phyloP scores from a whole-genome alignment of 2,329 filamentous ascomycete genomes.

The Teratosphaeria destructans region DNA sequence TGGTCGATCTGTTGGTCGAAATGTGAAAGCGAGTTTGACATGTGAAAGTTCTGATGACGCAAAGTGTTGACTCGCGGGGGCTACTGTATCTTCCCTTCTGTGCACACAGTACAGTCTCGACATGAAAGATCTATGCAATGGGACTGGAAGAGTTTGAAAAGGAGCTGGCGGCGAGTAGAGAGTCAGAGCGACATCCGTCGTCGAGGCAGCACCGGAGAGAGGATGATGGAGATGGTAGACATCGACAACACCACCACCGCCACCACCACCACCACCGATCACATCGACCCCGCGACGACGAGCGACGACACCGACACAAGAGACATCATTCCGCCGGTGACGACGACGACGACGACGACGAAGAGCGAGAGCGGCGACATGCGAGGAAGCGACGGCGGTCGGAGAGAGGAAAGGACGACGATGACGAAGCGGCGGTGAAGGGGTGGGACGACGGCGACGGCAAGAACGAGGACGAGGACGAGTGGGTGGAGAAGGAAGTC shows the following conservation, averaged over 20 bases:
- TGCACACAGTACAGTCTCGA: background rate
- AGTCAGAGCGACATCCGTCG: slow-evolving; percentile 27
- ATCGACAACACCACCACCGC: slow-evolving; percentile 18
- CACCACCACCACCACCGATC: slow-evolving; percentile 29
- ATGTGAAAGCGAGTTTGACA: background rate
- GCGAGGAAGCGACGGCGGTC: slow-evolving; percentile 16
- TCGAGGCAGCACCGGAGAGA: slow-evolving; percentile 1
- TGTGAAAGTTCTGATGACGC: background rate
- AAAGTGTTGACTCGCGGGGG: background rate
- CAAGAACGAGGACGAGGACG: slow-evolving; percentile 22
- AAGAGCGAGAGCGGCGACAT: slow-evolving; percentile 4
- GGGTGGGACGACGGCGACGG: no score
- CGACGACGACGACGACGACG: slow-evolving; percentile 27
- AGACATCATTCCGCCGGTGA: slow-evolving; percentile 27
- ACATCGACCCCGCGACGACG: slow-evolving; percentile 39
- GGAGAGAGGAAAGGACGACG: slow-evolving; percentile 21
- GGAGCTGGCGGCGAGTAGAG: slow-evolving; percentile 56
- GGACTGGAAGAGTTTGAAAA: slow-evolving; percentile 67
- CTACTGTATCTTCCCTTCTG: background rate
- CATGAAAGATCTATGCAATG: slow-evolving; percentile 31
- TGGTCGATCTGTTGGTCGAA: background rate
- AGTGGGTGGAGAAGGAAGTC: slow-evolving; percentile 35
- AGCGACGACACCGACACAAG: slow-evolving; percentile 38
- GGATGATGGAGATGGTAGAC: slow-evolving; percentile 19
- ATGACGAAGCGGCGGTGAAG: slow-evolving; percentile 14